Evolutionary conservation across 495 filamentous ascomycete genomes (phyloP), one percentile per base, ranked within the genome.

Genomic region (Chaetomium cochliodes): DNA sequence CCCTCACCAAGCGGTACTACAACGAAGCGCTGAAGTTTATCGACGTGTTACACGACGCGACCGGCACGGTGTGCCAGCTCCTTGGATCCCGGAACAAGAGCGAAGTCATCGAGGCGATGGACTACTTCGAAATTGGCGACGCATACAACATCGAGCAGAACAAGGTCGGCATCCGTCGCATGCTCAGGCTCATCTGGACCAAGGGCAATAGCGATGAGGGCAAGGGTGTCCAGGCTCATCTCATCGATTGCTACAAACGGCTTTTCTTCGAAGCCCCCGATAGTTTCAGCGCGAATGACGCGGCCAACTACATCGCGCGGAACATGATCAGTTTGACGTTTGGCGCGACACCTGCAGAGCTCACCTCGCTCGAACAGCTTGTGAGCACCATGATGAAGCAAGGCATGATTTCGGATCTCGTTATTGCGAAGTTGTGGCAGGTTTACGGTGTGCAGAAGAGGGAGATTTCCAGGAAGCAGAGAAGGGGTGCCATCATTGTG

Each of bases 301-400:
- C 92, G 12, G 94, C 94, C 26, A 98, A 94, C 75, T 98, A 93
- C 70, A 90, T 99, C 70, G 93, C 93, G 42, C 86, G 93, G 55
- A 98, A 97, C 78, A 98, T 99, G 96, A 97, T 98, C 75, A 96
- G 91, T 78, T 79, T 99, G 65, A 99, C 94, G 0, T 97, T 96
- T 74, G 93, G 92, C 18, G 91, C 92, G 5, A 96, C 92, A 0
- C 90, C 92, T 4, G 94, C 94, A 1, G 94, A 99, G 72, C 81
- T 98, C 39, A 99, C 94, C 3, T 97, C 92, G 44, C 81, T 99
- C 22, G 94, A 98, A 73, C 94, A 98, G 77, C 81, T 99, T 20
- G 78, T 98, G 5, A 91, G 90, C 68, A 97, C 92, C 0, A 98
- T 99, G 94, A 97, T 97, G 91, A 96, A 92, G 72, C 87, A 88